Conservation (phyloP, 768 basidiomycete species). For the Astraeus odoratus region DNA sequence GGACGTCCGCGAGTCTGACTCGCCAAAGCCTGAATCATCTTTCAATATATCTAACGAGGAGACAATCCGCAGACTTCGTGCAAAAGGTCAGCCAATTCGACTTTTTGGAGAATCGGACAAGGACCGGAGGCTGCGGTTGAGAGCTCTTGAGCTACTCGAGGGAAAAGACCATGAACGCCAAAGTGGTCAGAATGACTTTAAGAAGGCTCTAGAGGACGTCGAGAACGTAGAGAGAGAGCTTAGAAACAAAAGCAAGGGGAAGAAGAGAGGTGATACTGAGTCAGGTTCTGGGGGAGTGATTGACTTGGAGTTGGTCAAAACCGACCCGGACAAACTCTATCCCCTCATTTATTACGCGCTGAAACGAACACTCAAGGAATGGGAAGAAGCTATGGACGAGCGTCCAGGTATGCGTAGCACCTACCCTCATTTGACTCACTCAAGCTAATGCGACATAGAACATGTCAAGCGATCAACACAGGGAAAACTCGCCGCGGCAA, state of each 20-base stretch:
- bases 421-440: background rate
- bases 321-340: conserved; percentile 91
- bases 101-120: conserved; percentile 95
- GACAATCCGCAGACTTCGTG: conserved; percentile 78
- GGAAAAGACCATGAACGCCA: conserved; percentile 75
- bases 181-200: conserved; percentile 93
- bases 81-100: conserved; percentile 90
- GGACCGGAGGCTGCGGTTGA: conserved; percentile 80
- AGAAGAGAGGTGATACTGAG: conserved; percentile 56
- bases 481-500: conserved; percentile 91
- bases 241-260: conserved; percentile 48
- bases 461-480: conserved; percentile 82
- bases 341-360: conserved; percentile 95
- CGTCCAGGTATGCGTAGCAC: conserved; percentile 74
- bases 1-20: conserved; percentile 30
- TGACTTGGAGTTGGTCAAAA: conserved; percentile 77
- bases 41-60: conserved; percentile 96
- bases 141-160: conserved; percentile 93
- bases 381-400: conserved; percentile 93
- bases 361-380: conserved; percentile 89
- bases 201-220: conserved; percentile 80
- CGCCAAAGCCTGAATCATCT: conserved; percentile 32
- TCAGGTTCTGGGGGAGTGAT: conserved; percentile 50
- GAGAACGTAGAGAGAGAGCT: conserved; percentile 69
- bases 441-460: conserved; percentile 38